Evolutionary conservation across 1,284 basidiomycete genomes (phyloP), one percentile per base, ranked within the genome.

Genomic region (Phellinidium pouzarii): DNA sequence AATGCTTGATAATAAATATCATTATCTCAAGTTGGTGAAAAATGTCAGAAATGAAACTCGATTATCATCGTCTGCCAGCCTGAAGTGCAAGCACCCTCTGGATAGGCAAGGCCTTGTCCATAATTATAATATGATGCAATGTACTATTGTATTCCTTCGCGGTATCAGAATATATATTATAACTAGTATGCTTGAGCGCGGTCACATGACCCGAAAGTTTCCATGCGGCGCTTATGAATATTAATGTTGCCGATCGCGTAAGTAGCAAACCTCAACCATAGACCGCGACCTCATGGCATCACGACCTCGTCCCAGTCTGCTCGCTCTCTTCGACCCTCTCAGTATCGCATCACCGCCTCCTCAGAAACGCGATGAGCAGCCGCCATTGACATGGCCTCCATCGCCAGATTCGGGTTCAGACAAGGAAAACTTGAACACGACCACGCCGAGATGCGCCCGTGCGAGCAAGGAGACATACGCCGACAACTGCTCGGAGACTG

Each of bases 301-400:
- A 12, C 55, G 55, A 34, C 55, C 55, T 19, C 55, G 55, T 11
- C 51, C 29, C 22, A 57, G 55, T 19, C 46, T 57, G 5, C 47
- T 57, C 12, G 42, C 46, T 29, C 55, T 57, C n/a, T 57, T 57
- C 25, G 55, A 57, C 38, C 55, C 55, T 43, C 52, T 57, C 20
- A 36, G 34, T 11, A 22, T 17, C 19, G 11, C 31, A 36, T 42
- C 52, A 40, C 44, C 52, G 6, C 26, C 31, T 20, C 48, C 52
- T 1, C 46, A 29, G 5, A 45, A 41, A 11, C 9, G 47, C 22
- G 43, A 50, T 42, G 31, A 34, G 3, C 31, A 34, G 14, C 14
- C 31, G 14, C 31, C 29, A 11, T 44, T n/a, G 3, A 20, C 53
- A 4, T 23, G 41, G 4, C 17, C 40, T 14, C 23, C 47, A 6